A percentile compares a stretch with the other conserved stretches of the same genome.
These are phyloP conservation scores for Hemileia vastatrix DNA, from an alignment of 1,284 basidiomycete genomes.

Conservation along the genomic window DNA sequence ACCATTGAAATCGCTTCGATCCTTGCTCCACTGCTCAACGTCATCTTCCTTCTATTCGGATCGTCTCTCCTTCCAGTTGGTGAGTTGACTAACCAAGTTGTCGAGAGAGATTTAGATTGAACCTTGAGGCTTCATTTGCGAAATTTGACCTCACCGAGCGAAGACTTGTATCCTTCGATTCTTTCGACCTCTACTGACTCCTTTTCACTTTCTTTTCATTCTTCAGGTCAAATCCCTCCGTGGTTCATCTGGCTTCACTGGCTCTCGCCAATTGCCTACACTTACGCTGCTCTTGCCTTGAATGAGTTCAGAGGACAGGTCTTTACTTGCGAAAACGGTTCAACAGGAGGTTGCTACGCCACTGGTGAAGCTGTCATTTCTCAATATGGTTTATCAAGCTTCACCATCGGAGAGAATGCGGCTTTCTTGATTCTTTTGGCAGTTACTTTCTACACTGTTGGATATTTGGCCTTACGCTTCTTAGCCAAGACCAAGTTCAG, in stretches of 20 bases:
- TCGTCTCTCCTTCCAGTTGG: conserved; percentile 29
- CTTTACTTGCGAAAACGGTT: not conserved
- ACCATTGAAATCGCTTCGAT: not conserved
- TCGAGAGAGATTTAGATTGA: too few relatives aligned
- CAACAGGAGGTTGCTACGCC: conserved; percentile 25
- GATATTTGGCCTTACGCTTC: conserved; percentile 21
- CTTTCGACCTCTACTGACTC: too few relatives aligned
- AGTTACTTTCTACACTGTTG: conserved; percentile 24
- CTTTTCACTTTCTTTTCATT: not conserved
- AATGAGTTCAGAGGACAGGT: conserved; percentile 29
- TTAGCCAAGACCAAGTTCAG: not conserved
- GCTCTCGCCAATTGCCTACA: conserved; percentile 34
- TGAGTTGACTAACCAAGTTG: too few relatives aligned
- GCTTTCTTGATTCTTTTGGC: conserved; percentile 31
- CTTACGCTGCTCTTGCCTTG: conserved; percentile 28
- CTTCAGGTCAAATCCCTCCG: conserved; percentile 29
- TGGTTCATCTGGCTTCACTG: conserved; percentile 33
- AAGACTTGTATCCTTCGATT: too few relatives aligned
- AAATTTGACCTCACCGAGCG: too few relatives aligned
- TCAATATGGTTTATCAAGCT: conserved; percentile 29
- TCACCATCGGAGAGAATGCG: conserved; percentile 31
- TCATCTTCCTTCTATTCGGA: conserved; percentile 33
- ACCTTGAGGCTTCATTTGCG: too few relatives aligned
- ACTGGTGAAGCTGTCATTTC: conserved; percentile 31
- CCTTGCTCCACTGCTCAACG: conserved; percentile 27